Evolutionary conservation across 2,329 filamentous ascomycete species (phyloP).

Genomic region (Neoarthrinium moseri): DNA sequence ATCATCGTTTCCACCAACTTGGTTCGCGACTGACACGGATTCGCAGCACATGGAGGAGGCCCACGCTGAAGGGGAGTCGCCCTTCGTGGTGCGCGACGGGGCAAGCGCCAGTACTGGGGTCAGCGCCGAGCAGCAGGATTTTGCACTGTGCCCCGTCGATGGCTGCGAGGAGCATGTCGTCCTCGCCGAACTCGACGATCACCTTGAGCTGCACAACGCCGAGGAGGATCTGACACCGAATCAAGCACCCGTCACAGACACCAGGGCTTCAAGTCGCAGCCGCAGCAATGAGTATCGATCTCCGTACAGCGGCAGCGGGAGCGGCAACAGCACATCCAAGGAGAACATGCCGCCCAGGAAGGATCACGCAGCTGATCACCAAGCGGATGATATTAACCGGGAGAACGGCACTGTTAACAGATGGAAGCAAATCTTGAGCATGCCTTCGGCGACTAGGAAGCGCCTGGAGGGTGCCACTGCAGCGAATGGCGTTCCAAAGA

Average conservation of each 20-base stretch:
- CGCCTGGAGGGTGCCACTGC: not conserved
- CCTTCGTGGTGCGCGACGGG: slow-evolving; percentile 18
- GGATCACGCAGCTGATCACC: not conserved
- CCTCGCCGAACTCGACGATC: slow-evolving; percentile 51
- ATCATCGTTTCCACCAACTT: slow-evolving; percentile 1
- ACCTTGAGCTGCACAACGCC: slow-evolving; percentile 58
- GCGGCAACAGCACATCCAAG: not conserved
- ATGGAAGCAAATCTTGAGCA: slow-evolving; percentile 30
- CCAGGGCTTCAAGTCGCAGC: too few relatives aligned
- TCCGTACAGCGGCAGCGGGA: slow-evolving; percentile 3
- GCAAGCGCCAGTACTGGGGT: not conserved
- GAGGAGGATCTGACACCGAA: slow-evolving; percentile 43
- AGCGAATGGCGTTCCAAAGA: slow-evolving; percentile 10
- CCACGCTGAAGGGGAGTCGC: slow-evolving; percentile 24
- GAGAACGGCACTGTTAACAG: slow-evolving; percentile 13
- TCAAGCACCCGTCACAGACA: too few relatives aligned
- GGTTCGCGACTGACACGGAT: slow-evolving; percentile 5
- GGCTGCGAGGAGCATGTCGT: slow-evolving; percentile 60
- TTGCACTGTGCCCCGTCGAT: slow-evolving; percentile 52
- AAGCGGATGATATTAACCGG: not conserved
- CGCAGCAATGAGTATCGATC: slow-evolving; percentile 7
- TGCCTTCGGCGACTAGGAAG: slow-evolving; percentile 16
- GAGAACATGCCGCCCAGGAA: not conserved
- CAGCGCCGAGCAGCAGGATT: slow-evolving; percentile 32
- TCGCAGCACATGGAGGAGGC: slow-evolving; percentile 26